Evolutionary conservation across 306 rosid genomes (phyloP).

Genomic region (Carpinus viminea): DNA sequence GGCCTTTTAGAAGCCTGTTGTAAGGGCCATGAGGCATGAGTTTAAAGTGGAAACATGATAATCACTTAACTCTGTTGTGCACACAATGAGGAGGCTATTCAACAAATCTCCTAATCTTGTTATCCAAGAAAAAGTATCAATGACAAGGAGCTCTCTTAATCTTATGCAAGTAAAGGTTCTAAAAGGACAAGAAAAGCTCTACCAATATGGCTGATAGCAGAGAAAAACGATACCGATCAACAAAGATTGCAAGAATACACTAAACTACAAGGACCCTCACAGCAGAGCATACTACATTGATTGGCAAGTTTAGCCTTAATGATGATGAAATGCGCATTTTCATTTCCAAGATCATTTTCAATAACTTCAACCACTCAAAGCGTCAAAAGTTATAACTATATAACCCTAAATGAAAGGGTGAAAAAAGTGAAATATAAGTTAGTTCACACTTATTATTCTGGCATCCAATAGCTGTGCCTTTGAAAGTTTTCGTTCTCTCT

Average conservation of each 20-base stretch:
- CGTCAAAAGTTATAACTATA: background rate
- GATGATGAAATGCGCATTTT: constrained; percentile 9
- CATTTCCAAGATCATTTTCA: constrained; percentile 9
- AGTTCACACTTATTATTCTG: constrained; percentile 73
- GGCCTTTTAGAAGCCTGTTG: background rate
- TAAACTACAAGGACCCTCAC: background rate
- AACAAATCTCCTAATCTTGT: background rate
- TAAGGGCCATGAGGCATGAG: background rate
- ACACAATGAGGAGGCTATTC: background rate
- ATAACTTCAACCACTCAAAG: background rate
- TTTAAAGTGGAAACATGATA: background rate
- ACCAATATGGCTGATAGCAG: background rate
- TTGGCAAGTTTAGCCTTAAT: background rate
- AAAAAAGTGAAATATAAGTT: constrained; percentile 10
- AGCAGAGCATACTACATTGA: background rate
- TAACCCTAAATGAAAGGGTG: background rate
- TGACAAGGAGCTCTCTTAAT: background rate
- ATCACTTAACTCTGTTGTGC: background rate
- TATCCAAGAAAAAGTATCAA: background rate
- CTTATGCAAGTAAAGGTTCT: background rate
- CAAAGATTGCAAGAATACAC: background rate
- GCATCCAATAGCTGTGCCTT: constrained; percentile 95
- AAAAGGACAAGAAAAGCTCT: background rate
- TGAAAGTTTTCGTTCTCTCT: no score
- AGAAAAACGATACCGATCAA: background rate